A percentile compares a stretch with the other conserved stretches of the same genome.
phyloP scores from a whole-genome alignment of 306 rosid genomes.

The Acacia acuminata region DNA sequence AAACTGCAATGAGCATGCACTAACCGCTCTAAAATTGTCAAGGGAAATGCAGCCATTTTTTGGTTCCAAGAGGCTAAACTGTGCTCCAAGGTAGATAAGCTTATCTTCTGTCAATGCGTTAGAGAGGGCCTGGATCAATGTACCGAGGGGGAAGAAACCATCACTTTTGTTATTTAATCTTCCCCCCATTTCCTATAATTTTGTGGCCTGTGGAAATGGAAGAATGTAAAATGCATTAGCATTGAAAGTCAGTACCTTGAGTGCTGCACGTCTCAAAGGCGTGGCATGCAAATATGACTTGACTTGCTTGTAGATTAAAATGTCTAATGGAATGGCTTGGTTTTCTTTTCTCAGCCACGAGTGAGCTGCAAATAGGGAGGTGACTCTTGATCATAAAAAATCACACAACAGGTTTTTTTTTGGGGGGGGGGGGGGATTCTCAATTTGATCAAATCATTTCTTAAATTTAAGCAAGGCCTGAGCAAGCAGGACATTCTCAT shows the following conservation, averaged over 20 bases:
- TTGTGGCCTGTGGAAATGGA: background rate
- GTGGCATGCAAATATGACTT: constrained; percentile 72
- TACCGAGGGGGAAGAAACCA: constrained; percentile 1
- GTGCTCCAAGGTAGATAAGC: constrained; percentile 76
- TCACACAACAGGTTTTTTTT: background rate
- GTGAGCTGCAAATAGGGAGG: constrained; percentile 70
- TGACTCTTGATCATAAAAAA: constrained; percentile 28
- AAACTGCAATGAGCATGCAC: constrained; percentile 27
- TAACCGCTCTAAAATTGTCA: constrained; percentile 78
- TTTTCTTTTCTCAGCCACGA: constrained; percentile 88
- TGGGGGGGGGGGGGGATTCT: background rate
- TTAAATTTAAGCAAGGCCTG: constrained; percentile 20
- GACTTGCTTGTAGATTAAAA: constrained; percentile 75
- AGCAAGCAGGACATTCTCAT: constrained; percentile 32
- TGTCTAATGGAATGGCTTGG: constrained; percentile 70
- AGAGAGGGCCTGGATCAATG: constrained; percentile 73
- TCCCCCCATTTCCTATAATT: background rate
- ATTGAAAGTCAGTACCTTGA: constrained; percentile 60
- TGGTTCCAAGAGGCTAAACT: constrained; percentile 84
- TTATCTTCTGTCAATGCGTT: constrained; percentile 82
- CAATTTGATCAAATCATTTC: constrained; percentile 24
- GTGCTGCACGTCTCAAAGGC: constrained; percentile 80
- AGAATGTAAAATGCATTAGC: constrained; percentile 16
- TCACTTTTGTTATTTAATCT: background rate
- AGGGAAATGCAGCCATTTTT: constrained; percentile 62